phyloP scores from a whole-genome alignment of 768 basidiomycete genomes.

The Tylopilus plumbeoviolaceoides region DNA sequence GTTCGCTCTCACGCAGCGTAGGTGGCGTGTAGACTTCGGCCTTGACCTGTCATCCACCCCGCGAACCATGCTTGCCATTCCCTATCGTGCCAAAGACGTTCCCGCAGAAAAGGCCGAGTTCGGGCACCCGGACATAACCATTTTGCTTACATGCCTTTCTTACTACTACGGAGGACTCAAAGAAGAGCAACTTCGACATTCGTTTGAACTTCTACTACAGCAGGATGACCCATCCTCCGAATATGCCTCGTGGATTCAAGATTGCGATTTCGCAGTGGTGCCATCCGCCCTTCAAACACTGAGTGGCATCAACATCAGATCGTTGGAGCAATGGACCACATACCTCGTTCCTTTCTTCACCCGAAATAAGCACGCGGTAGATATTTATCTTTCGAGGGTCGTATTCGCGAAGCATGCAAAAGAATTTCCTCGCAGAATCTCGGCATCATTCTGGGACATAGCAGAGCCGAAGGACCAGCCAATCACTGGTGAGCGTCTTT shows the following conservation, averaged over 20 bases:
- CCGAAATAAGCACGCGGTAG: background rate
- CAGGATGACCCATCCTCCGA: conserved; percentile 31
- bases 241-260: conserved; percentile 31
- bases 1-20: conserved; percentile 29
- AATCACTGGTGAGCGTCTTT: background rate
- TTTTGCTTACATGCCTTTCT: background rate
- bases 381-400: conserved; percentile 33
- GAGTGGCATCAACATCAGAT: conserved; percentile 27
- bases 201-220: conserved; percentile 27
- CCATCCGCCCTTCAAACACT: conserved; percentile 18
- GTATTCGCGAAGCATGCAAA: conserved; percentile 38
- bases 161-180: conserved; percentile 5
- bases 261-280: background rate
- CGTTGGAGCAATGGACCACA: conserved; percentile 21
- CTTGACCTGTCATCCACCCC: background rate
- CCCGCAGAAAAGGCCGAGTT: conserved; percentile 32
- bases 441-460: conserved; percentile 37
- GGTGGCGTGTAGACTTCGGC: conserved; percentile 12
- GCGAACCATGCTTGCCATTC: conserved; percentile 35
- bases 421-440: conserved; percentile 33
- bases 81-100: conserved; percentile 36
- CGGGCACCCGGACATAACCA: background rate
- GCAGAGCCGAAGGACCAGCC: conserved; percentile 22
- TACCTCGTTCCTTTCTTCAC: background rate
- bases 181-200: conserved; percentile 24